Evolutionary conservation across 805 yeast genomes (phyloP), one percentile per base, ranked within the genome.

Genomic region (Kuraishia ogatae): DNA sequence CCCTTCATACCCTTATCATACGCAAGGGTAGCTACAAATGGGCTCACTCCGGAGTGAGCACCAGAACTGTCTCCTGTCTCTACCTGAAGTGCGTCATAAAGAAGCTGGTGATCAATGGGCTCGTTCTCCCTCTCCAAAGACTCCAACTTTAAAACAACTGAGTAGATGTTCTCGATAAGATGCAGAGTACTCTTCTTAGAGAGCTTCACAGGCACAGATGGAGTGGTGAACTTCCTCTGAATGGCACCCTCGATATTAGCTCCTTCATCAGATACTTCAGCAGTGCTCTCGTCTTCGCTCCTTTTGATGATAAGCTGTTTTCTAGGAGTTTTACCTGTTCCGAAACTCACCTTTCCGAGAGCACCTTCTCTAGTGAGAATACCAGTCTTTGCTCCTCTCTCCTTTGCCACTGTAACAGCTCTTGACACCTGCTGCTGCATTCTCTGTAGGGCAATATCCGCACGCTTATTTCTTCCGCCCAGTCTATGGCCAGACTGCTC

Each of bases 401-500:
- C 97, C 67, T 89, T 89, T 23, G 97, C 99, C 47, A 89, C 93
- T 54, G 93, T 88, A 19, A 93, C 97, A 17, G 98, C 98, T 64
- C 88, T 89, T 66, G 91, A 96, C 54, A 93, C 97, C 74, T 93
- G 98, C 68, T 91, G 97, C 73, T 93, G 97, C 97, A 94, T 89
- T 77, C 97, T 85, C 75, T 89, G 97, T 64, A 92, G 78, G 1
- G 97, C 97, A 60, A 90, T 84, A 69, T 89, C 96, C 8, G 92
- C 93, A 68, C 93, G 78, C 71, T 84, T 87, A 59, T 83, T 77
- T 68, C 91, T 83, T 53, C 96, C 96, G 63, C 96, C 96, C 55
- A 89, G 75, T 71, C 94, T 82, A 71, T 89, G 96, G 53, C 97
- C 96, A 56, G 96, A 85, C 67, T 87, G 96, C 64, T 89, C 94